Conservation (phyloP, 2,329 filamentous ascomycete species). For the Colletotrichum orchidophilum region DNA sequence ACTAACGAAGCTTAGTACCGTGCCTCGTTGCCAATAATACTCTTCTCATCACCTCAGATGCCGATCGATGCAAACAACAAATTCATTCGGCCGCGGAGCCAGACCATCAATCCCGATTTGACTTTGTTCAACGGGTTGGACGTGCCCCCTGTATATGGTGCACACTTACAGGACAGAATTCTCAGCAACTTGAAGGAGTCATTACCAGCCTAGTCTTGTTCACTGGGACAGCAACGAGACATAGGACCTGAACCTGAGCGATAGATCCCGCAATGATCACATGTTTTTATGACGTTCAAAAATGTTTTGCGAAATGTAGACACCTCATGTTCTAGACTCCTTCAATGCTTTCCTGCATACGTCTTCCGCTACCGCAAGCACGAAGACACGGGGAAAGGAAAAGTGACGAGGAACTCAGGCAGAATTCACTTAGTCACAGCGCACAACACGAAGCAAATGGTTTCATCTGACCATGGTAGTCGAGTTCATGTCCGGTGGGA, state of each 20-base stretch:
- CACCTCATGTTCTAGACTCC: no score
- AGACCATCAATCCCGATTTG: not conserved
- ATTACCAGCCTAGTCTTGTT: not conserved
- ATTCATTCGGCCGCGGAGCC: not conserved
- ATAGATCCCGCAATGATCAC: not conserved
- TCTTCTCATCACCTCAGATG: constrained; percentile 11
- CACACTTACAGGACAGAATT: not conserved
- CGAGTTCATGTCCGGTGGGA: not conserved
- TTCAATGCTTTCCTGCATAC: no score
- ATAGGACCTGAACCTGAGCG: not conserved
- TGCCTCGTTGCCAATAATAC: not conserved
- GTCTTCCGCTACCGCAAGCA: no score
- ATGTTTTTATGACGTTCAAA: no score
- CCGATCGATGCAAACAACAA: constrained; percentile 4
- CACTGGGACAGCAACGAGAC: not conserved
- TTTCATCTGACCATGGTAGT: not conserved
- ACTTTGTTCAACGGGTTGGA: not conserved
- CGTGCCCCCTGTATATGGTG: constrained; percentile 1
- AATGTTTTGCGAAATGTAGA: no score
- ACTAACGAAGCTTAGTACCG: not conserved
- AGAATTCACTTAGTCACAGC: no score
- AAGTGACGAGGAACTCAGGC: no score
- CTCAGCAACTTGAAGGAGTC: not conserved
- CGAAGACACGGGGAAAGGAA: no score
- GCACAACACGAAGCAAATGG: not conserved